phyloP scores from a whole-genome alignment of 2,329 filamentous ascomycete species.

The Exutisphaerella laricina region DNA sequence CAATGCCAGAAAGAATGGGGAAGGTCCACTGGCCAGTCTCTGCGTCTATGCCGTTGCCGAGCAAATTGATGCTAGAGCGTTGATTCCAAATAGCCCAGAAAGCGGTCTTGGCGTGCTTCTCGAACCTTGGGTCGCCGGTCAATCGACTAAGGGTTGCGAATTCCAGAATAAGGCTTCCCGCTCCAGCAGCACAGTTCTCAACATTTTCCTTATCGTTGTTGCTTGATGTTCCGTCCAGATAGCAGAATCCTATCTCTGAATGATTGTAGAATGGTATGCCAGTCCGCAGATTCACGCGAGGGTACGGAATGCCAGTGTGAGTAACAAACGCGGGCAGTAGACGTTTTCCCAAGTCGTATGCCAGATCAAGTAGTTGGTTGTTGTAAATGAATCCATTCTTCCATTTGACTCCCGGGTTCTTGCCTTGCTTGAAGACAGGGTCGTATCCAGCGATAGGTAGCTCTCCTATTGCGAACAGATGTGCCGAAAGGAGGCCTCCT shows the following conservation, averaged over 20 bases:
- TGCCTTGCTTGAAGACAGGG: constrained; percentile 40
- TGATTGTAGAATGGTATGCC: constrained; percentile 84
- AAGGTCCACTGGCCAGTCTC: constrained; percentile 81
- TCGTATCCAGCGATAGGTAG: constrained; percentile 77
- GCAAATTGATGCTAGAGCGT: constrained; percentile 76
- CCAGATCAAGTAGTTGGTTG: constrained; percentile 83
- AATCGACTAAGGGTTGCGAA: constrained; percentile 86
- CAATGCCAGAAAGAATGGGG: constrained; percentile 83
- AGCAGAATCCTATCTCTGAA: constrained; percentile 44
- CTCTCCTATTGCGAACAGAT: constrained; percentile 87
- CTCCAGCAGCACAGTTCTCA: constrained; percentile 93
- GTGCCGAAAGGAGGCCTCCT: constrained; percentile 84
- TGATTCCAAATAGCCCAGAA: constrained; percentile 97
- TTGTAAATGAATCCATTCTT: constrained; percentile 66
- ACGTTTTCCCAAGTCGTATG: constrained; percentile 75
- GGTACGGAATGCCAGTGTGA: constrained; percentile 85
- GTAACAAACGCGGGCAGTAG: constrained; percentile 90
- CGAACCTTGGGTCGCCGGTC: constrained; percentile 81
- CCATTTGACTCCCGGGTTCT: constrained; percentile 39
- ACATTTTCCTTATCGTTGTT: constrained; percentile 63
- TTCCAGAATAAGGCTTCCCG: constrained; percentile 90
- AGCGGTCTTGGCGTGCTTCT: constrained; percentile 80
- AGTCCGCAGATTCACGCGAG: constrained; percentile 81
- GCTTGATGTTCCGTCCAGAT: constrained; percentile 37
- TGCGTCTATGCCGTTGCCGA: constrained; percentile 88